phyloP scores from a whole-genome alignment of 306 rosid genomes.

The Prunus mongolica region DNA sequence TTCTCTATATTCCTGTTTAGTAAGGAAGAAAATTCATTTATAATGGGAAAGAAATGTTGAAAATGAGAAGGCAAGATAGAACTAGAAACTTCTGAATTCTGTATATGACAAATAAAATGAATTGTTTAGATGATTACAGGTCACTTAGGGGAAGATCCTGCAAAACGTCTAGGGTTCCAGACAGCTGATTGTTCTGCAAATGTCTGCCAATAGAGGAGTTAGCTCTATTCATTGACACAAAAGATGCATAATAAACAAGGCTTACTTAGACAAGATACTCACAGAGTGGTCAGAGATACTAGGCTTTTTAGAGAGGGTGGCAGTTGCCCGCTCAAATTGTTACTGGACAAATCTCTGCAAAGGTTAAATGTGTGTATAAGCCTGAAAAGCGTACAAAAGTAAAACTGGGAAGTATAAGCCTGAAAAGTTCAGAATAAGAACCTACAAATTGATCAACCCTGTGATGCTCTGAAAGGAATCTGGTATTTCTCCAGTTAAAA shows the following conservation, averaged over 20 bases:
- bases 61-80: conserved; percentile 7
- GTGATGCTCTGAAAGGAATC: conserved; percentile 58
- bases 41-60: conserved; percentile 2
- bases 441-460: conserved; percentile 75
- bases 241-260: conserved; percentile 7
- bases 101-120: conserved; percentile 18
- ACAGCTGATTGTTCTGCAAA: conserved; percentile 74
- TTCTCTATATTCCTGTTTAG: conserved; percentile 81
- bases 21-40: conserved; percentile 17
- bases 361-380: conserved; percentile 18
- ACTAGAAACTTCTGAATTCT: conserved; percentile 3
- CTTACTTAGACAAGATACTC: conserved; percentile 42
- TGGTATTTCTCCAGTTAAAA: conserved; percentile 75
- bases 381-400: background rate
- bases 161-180: conserved; percentile 70
- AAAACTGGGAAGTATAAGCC: conserved; percentile 2
- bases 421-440: conserved; percentile 22
- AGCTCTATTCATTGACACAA: conserved; percentile 18
- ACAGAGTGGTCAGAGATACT: conserved; percentile 71
- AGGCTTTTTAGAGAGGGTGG: conserved; percentile 64
- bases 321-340: conserved; percentile 76
- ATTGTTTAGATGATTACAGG: conserved; percentile 57
- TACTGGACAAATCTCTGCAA: conserved; percentile 80
- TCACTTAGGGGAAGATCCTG: conserved; percentile 74
- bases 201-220: conserved; percentile 53